Percentiles rank a stretch among this genome's conserved stretches.
Conservation (phyloP, 208 protist genomes). For the Naegleria lovaniensis region DNA sequence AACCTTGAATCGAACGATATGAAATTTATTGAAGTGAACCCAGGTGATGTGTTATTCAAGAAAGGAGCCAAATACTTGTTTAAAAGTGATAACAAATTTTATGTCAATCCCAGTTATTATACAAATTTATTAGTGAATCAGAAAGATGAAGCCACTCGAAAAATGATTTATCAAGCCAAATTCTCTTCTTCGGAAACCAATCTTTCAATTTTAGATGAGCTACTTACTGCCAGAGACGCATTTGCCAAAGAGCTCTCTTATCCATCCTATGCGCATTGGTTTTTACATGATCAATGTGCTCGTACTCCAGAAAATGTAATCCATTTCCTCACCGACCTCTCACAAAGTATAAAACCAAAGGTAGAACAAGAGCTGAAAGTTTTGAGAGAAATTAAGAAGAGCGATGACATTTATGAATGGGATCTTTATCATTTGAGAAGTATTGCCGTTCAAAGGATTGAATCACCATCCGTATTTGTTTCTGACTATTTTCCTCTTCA, state of each 20-base stretch:
- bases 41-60: neutral
- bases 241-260: constrained; percentile 27
- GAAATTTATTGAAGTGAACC: neutral
- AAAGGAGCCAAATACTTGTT: constrained; percentile 72
- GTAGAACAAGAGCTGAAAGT: constrained; percentile 30
- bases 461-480: neutral
- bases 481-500: constrained; percentile 63
- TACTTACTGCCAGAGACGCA: constrained; percentile 24
- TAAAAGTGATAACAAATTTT: constrained; percentile 59
- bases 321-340: constrained; percentile 23
- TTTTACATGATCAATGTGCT: constrained; percentile 19
- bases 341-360: constrained; percentile 19
- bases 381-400: constrained; percentile 26
- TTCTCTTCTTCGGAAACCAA: neutral
- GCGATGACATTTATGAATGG: constrained; percentile 5
- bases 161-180: constrained; percentile 43
- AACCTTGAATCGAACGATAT: neutral
- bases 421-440: neutral
- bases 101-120: constrained; percentile 73
- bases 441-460: neutral
- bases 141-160: neutral
- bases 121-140: constrained; percentile 54
- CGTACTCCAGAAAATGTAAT: constrained; percentile 27
- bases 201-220: constrained; percentile 41
- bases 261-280: constrained; percentile 22